Conservation (phyloP, 768 basidiomycete genomes). For the Gymnopilus dilepis region DNA sequence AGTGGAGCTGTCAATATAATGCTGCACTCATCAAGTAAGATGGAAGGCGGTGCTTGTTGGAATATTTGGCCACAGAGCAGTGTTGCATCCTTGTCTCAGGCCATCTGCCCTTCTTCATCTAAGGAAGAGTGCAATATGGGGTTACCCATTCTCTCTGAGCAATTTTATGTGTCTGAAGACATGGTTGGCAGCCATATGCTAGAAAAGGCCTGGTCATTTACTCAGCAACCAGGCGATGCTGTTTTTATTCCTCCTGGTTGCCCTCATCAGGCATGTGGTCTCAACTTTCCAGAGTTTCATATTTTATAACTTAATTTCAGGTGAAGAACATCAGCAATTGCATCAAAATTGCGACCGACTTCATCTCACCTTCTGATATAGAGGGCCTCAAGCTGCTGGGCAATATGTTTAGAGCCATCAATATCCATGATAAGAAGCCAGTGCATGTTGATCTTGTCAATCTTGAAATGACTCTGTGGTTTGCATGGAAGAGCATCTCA, state of each 20-base stretch:
- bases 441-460: not conserved
- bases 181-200: no score
- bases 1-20: constrained; percentile 15
- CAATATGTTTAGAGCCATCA: not conserved
- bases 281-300: no score
- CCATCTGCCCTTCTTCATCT: not conserved
- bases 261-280: constrained; percentile 2
- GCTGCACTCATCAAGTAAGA: not conserved
- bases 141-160: not conserved
- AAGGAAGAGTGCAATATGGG: not conserved
- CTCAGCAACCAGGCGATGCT: constrained; percentile 10
- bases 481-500: not conserved
- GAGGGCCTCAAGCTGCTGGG: not conserved
- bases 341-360: not conserved
- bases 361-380: not conserved
- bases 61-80: not conserved
- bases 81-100: not conserved
- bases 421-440: not conserved
- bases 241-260: constrained; percentile 13
- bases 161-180: not conserved
- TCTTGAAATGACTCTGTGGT: constrained; percentile 13
- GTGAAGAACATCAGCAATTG: not conserved
- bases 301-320: not conserved
- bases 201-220: not conserved
- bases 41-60: not conserved